Base-by-base conservation (phyloP, 148 eudicot genomes). In the Chenopodium quinoa region DNA sequence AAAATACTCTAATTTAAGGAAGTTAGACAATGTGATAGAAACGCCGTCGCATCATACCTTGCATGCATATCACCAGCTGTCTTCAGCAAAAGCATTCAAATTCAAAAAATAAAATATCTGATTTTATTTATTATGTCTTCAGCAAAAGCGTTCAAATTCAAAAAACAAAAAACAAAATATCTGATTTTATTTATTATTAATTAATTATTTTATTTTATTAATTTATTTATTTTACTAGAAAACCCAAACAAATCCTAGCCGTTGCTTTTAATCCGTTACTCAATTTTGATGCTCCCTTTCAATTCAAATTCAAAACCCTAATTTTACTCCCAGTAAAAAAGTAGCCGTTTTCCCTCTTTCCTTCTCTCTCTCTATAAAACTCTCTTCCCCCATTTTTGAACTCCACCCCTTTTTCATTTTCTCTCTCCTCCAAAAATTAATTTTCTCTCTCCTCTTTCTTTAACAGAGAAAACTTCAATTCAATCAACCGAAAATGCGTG, bases 401-500 rank as follows among this genome's bases (percentile, higher is more conserved):
- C 31, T 34, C 66, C 32, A 71, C 31, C 31, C 29, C 22, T 17
- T 13, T 56, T 25, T 58, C 79, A 12, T 22, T 46, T 75, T 48
- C 67, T 25, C 17, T 37, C 83, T 50, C 73, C 75, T 22, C 31
- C 16, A 44, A 56, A 32, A 40, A 40, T 40, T 40, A 8, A 5
- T 27, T 46, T 22, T 60, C 80, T 77, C 75, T 82, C 79, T 69
- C n/a, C 73, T 75, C 48, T 46, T 40, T 27, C 27, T 37, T 40
- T 40, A 40, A 40, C 44, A 40, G 44, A 40, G 44, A 62, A 17
- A 56, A 29, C n/a, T 9, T 46, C 27, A 52, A 17, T 4, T 47
- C 0, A 12, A 56, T 14, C 40, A 3, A 1, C 12, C 7, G 8
- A 86, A 91, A 86, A 92, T 92, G 95, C 85, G 95, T 71, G 95